Evolutionary conservation across 306 rosid genomes (phyloP), one percentile per base, ranked within the genome.

Genomic region (Abrus precatorius): DNA sequence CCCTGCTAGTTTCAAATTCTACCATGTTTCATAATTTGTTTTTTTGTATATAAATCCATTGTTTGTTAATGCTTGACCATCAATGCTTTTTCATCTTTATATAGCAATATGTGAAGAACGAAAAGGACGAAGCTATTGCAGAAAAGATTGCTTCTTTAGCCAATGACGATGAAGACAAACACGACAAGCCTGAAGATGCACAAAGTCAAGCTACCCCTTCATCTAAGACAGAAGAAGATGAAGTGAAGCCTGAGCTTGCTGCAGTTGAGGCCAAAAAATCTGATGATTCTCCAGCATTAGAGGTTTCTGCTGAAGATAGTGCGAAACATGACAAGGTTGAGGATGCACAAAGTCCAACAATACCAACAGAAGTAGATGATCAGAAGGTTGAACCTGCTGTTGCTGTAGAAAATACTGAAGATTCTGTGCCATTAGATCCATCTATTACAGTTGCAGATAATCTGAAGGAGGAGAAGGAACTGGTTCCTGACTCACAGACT

Each of bases 101-200:
- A 13, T 59, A 92, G 91, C 75, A 83, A 69, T 78, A 77, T 44
- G 95, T 85, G 77, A 89, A 88, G 77, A 74, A 82, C 73, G 81
- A 83, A 62, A 85, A 79, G 56, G 87, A 85, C 38, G 94, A 74
- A 43, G 83, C 63, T 38, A 70, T 59, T 36, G 87, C 72, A 68
- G 71, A 89, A 47, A 80, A 53, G 69, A 75, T 38, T 0, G 74
- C 44, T 73, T 65, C 83, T 30, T 63, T 74, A 64, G 61, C 84
- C 66, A 80, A 85, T 53, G 87, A 79, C 63, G 84, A 68, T 54
- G 88, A 65, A 77, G 86, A 74, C 38, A 80, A 82, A 47, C 84
- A 79, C 10, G 82, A 70, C 66, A 77, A 89, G 80, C 84, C 77
- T 0, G 82, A 82, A 13, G 80, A 68, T 20, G 32, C 74, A 47